These are phyloP conservation scores for Coprinopsis strossmayeri DNA, from an alignment of 768 basidiomycete genomes.

Conservation along the genomic window DNA sequence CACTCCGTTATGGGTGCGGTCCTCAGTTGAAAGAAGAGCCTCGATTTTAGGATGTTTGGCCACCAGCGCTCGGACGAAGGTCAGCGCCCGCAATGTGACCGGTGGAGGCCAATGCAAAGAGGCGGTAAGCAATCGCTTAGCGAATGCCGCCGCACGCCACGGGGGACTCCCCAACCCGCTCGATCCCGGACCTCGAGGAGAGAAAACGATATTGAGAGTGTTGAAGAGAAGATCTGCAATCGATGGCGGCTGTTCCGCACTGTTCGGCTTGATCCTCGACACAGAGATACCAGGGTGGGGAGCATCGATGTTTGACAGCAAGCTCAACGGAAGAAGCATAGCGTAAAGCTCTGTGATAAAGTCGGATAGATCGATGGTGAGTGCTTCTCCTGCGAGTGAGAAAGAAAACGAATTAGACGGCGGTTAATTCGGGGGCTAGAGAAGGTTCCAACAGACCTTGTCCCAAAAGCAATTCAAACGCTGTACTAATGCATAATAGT, in stretches of 20 bases:
- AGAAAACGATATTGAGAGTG: conserved; percentile 76
- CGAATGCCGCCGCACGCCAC: conserved; percentile 84
- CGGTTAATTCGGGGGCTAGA: conserved; percentile 6
- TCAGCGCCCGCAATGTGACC: conserved; percentile 59
- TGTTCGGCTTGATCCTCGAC: conserved; percentile 7
- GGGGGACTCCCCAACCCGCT: conserved; percentile 38
- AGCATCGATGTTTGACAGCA: conserved; percentile 59
- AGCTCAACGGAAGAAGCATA: conserved; percentile 68
- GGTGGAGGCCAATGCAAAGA: conserved; percentile 76
- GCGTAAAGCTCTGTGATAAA: conserved; percentile 83
- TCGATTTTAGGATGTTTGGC: conserved; percentile 76
- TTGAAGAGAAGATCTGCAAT: conserved; percentile 77
- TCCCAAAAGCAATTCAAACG: conserved; percentile 94
- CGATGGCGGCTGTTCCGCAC: conserved; percentile 22
- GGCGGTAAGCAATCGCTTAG: conserved; percentile 82
- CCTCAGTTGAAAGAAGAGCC: conserved; percentile 81
- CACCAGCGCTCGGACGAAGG: conserved; percentile 67
- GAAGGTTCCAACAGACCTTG: conserved; percentile 55
- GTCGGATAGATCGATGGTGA: conserved; percentile 90
- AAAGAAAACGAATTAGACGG: too few relatives aligned
- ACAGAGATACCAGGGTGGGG: conserved; percentile 17
- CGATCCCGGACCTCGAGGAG: conserved; percentile 50
- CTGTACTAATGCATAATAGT: conserved; percentile 86
- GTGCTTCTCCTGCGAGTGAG: conserved; percentile 80
- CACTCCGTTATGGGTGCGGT: conserved; percentile 76